Base-by-base conservation (phyloP, 805 yeast genomes). In the Kazachstania bromeliacearum region DNA sequence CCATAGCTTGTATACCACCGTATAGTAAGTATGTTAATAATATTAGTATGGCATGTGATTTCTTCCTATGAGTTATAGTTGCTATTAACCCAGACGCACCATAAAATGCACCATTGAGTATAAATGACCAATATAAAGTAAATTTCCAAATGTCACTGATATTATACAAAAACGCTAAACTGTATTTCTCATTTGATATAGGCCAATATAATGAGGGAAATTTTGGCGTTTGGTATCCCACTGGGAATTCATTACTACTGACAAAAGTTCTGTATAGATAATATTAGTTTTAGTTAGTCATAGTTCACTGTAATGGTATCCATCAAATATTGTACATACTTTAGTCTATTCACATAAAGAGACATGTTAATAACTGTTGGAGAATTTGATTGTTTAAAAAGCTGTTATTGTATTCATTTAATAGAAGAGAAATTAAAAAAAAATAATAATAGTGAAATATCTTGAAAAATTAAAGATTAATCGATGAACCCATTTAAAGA, bases 201-300 rank as follows among this genome's bases (percentile, higher is more conserved):
- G 94, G 95, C 82, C 87, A 79, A 50, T 67, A 70, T 21, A 89
- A 58, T 3, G 94, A 77, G 4, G 97, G 97, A 50, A 88, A 89
- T 12, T 49, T 38, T 1, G 97, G 97, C 1, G 78, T 66, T 9
- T 64, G 62, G 59, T 89, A 89, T 22, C 95, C 96, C 5, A 84
- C 75, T 2, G 96, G 96, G 1, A 77, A 66, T 45, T 72, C 71
- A 15, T 66, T 60, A 12, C 71, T 63, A n/a, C 68, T 59, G 33
- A 70, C 53, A 39, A 65, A 68, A 3, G 66, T 43, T 37, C 60
- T 58, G 28, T 17, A 23, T 21, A 13, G 22, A 22, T 14, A n/a
- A 15, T 16, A 32, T 21, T 7, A 23, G 13, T 4, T 10, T n/a
- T 18, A 6, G 25, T 30, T 20, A 30, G 23, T 20, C 9, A 18